Base-by-base conservation (phyloP, 352 stramenopile species). In the Plasmopara muralis region DNA sequence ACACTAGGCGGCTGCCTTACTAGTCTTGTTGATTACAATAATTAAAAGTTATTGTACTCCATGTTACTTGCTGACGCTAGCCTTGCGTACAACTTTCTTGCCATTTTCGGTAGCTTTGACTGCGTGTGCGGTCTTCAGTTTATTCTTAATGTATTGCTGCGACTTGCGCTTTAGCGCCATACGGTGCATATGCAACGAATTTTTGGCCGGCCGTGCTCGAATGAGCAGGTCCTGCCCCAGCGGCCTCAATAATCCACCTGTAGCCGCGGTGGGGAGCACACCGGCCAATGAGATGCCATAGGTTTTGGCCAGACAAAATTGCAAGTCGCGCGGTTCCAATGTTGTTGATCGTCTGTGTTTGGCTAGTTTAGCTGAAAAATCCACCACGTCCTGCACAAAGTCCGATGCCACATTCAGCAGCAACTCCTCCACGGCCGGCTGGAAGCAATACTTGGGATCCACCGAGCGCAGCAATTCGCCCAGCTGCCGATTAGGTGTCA, bases 261-360 rank as follows among this genome's bases (percentile, higher is more conserved):
- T 25, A 25, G 20, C 20, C 20, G 20, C 20, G 20, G 20, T 25
- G 20, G 20, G 63, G 14, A 83, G 62, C 54, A 82, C 74, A 10
- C 80, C 80, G 5, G 75, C 78, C 38, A 93, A 64, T 15, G 83
- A 89, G 53, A 93, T 87, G 54, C 83, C 78, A 47, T 93, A 87
- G 64, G 87, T 91, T 67, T 93, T 93, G 55, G 77, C 76, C 42
- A 93, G 63, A 50, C 69, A 87, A 25, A 93, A 83, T 66, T 93
- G 83, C 33, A 93, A 46, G 46, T 93, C 83, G 31, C 79, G 81
- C 20, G 77, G 55, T 50, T 91, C 79, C 8, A 90, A 53, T 42
- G 77, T 72, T 9, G 66, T 87, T 6, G 83, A 85, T n/a, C 80
- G 77, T 9, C 83, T 70, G 63, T 93, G 83, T 56, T 89, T 90